Percentiles rank a stretch among this genome's conserved stretches.
These are phyloP conservation scores for Candida glaebosa DNA, from an alignment of 805 yeast genomes.

Conservation along the genomic window DNA sequence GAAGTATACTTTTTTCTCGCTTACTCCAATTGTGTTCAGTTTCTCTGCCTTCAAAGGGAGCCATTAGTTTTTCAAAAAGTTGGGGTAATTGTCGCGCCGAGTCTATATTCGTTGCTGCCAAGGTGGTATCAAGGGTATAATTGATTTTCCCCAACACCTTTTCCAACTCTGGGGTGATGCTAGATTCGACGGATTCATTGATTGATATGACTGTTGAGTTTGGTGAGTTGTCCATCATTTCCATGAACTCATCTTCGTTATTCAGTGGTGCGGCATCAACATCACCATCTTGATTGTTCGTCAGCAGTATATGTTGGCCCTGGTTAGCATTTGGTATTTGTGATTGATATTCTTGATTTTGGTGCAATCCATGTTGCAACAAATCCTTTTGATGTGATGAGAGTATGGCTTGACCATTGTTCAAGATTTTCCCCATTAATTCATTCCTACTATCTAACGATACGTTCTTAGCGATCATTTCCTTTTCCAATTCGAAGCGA, in stretches of 20 bases:
- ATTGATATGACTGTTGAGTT: neutral
- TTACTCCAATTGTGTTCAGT: conserved; percentile 83
- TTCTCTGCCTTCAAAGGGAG: conserved; percentile 65
- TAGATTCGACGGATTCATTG: neutral
- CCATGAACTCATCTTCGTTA: neutral
- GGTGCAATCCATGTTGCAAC: neutral
- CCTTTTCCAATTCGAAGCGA: conserved; percentile 42
- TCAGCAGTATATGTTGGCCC: no score
- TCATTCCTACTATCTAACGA: conserved; percentile 9
- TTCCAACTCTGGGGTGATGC: conserved; percentile 1
- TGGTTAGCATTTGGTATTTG: neutral
- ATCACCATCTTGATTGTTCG: no score
- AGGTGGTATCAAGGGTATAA: conserved; percentile 38
- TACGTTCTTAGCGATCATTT: conserved; percentile 33
- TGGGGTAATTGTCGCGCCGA: conserved; percentile 17
- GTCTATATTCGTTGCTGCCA: conserved; percentile 27
- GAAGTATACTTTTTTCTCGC: conserved; percentile 61
- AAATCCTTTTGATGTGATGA: neutral
- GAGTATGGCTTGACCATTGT: neutral
- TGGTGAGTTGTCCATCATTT: neutral
- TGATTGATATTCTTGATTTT: neutral
- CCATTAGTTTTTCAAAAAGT: conserved; percentile 15
- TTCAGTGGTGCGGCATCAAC: neutral
- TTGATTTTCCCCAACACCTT: conserved; percentile 14
- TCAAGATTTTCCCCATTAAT: conserved; percentile 2